Conservation (phyloP, 179 eudicot genomes). For the Amaranthus tricolor region DNA sequence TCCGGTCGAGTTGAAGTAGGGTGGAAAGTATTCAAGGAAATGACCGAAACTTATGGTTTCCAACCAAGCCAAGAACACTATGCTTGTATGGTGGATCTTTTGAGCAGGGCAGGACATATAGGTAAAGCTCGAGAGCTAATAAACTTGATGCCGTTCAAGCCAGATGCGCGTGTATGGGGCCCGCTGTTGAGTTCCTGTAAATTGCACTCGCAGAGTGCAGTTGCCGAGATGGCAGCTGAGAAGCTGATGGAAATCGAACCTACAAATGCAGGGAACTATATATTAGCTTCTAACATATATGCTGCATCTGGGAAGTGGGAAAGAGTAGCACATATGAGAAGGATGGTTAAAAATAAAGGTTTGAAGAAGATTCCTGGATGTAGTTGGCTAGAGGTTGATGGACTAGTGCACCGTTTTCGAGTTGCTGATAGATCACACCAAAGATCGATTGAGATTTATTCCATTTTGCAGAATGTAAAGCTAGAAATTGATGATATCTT, state of each 20-base stretch:
- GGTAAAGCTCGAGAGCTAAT: slow-evolving; percentile 38
- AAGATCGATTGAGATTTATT: slow-evolving; percentile 30
- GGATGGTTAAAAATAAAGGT: slow-evolving; percentile 34
- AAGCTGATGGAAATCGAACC: slow-evolving; percentile 38
- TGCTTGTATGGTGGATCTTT: slow-evolving; percentile 45
- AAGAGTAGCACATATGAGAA: slow-evolving; percentile 39
- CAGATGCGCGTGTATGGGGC: slow-evolving; percentile 43
- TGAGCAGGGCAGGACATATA: slow-evolving; percentile 37
- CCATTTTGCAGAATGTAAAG: slow-evolving; percentile 30
- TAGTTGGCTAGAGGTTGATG: slow-evolving; percentile 41
- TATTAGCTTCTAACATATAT: slow-evolving; percentile 36
- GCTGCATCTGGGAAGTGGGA: slow-evolving; percentile 49
- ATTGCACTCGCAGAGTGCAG: slow-evolving; percentile 29
- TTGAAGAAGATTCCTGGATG: slow-evolving; percentile 44
- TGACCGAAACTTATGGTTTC: slow-evolving; percentile 29
- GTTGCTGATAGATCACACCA: slow-evolving; percentile 47
- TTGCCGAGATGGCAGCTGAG: slow-evolving; percentile 42
- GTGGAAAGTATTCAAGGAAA: slow-evolving; percentile 31
- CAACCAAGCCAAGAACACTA: slow-evolving; percentile 41
- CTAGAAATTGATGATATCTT: slow-evolving; percentile 26
- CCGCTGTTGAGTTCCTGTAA: slow-evolving; percentile 40
- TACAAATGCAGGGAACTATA: slow-evolving; percentile 40
- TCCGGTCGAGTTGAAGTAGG: slow-evolving; percentile 37
- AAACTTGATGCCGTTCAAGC: slow-evolving; percentile 33
- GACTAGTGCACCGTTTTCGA: slow-evolving; percentile 37